These are phyloP conservation scores for Cryptosporidium felis DNA, from an alignment of 169 alveolate genomes.

Conservation along the genomic window DNA sequence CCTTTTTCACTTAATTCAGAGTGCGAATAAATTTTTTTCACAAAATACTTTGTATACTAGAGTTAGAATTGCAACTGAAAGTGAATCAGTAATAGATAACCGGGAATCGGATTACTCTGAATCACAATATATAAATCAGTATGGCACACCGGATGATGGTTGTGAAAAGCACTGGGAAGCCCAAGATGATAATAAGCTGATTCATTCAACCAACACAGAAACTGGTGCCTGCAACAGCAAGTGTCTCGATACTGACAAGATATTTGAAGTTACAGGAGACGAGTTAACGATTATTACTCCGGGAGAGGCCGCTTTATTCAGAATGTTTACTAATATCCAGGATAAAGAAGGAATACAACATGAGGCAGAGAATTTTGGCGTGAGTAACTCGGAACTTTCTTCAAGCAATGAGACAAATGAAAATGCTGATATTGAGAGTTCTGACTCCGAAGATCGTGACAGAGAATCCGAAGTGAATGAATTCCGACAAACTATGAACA, in stretches of 20 bases:
- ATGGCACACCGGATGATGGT: neutral
- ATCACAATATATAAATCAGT: no score
- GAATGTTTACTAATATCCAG: constrained; percentile 56
- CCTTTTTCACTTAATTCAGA: neutral
- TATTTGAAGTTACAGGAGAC: constrained; percentile 57
- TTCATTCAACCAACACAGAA: neutral
- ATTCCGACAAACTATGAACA: neutral
- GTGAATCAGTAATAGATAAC: neutral
- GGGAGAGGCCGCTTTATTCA: constrained; percentile 63
- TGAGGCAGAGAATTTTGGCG: neutral
- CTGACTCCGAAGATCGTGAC: neutral
- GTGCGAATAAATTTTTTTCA: constrained; percentile 15
- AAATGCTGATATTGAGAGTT: neutral
- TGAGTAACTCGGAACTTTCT: constrained; percentile 21
- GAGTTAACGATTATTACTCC: constrained; percentile 62
- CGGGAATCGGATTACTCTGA: no score
- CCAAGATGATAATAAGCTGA: neutral
- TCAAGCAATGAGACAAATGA: neutral
- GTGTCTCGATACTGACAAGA: constrained; percentile 35
- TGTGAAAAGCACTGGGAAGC: neutral
- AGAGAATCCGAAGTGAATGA: neutral
- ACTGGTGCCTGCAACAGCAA: neutral
- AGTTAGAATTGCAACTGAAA: neutral
- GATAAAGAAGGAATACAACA: constrained; percentile 19
- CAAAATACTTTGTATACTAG: neutral